A percentile compares a stretch with the other conserved stretches of the same genome.
phyloP scores from a whole-genome alignment of 805 yeast species.

The Spencermartinsiella europaea region DNA sequence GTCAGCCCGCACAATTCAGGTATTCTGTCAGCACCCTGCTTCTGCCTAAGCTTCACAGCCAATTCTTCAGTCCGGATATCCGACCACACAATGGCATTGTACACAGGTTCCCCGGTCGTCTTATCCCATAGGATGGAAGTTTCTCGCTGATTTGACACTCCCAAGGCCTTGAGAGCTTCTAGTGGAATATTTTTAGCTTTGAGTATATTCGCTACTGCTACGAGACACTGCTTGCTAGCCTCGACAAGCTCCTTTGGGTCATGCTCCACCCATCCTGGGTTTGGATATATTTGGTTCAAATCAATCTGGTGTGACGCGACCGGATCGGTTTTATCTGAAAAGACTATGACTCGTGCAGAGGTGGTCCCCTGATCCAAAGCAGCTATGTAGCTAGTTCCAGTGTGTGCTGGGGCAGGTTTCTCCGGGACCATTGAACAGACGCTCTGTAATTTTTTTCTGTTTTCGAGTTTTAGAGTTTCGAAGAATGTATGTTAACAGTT shows the following conservation, averaged over 20 bases:
- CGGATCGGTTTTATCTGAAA: constrained; percentile 66
- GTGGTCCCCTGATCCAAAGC: constrained; percentile 89
- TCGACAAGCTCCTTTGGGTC: constrained; percentile 78
- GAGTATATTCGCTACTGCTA: constrained; percentile 32
- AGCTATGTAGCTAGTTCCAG: constrained; percentile 38
- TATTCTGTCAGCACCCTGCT: constrained; percentile 52
- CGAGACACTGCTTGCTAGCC: constrained; percentile 72
- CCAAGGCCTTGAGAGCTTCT: constrained; percentile 62
- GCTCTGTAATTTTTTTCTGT: too few relatives aligned
- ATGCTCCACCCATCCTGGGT: constrained; percentile 79
- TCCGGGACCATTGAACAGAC: constrained; percentile 2
- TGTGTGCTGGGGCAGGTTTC: not conserved
- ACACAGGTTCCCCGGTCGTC: constrained; percentile 73
- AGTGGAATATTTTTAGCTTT: constrained; percentile 26
- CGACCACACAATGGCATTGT: constrained; percentile 93
- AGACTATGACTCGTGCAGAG: constrained; percentile 81
- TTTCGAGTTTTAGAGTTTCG: not conserved
- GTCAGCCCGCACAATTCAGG: constrained; percentile 77
- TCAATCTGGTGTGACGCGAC: constrained; percentile 88
- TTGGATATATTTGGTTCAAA: constrained; percentile 47
- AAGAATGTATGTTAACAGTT: not conserved
- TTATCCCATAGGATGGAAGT: constrained; percentile 83
- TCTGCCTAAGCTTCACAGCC: constrained; percentile 56
- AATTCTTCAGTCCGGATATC: constrained; percentile 80
- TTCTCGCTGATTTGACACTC: constrained; percentile 94